A percentile compares a stretch with the other conserved stretches of the same genome.
Conservation (phyloP, 73 alveolate genomes). For the Uronychia binucleata region DNA sequence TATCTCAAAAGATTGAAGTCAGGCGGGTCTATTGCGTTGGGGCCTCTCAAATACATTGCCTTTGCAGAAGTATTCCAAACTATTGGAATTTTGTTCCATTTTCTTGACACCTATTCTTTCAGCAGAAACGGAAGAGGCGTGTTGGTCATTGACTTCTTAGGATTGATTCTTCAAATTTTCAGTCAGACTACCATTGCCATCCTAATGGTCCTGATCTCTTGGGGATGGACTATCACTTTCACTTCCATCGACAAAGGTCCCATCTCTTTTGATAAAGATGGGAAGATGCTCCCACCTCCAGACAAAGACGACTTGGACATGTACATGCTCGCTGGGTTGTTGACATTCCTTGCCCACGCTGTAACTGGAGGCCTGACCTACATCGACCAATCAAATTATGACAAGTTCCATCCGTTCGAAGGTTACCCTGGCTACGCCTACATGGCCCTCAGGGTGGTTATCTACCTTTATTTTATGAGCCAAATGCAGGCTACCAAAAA, state of each 20-base stretch:
- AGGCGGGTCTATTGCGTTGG: background rate
- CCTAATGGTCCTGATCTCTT: background rate
- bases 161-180: background rate
- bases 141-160: background rate
- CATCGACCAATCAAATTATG: background rate
- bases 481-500: background rate
- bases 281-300: background rate
- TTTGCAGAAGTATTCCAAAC: background rate
- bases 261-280: background rate
- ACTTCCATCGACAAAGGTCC: constrained; percentile 2
- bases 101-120: background rate
- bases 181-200: background rate
- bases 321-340: background rate
- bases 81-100: background rate
- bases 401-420: background rate
- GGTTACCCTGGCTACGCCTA: background rate
- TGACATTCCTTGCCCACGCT: background rate
- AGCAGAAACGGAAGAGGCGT: background rate
- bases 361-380: background rate
- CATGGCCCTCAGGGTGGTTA: background rate
- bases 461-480: no score
- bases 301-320: background rate
- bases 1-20: no score
- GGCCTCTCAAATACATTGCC: background rate
- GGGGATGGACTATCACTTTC: background rate